Evolutionary conservation across 495 filamentous ascomycete species (phyloP), one percentile per base, ranked within the genome.

Genomic region (Xylaria telfairii): DNA sequence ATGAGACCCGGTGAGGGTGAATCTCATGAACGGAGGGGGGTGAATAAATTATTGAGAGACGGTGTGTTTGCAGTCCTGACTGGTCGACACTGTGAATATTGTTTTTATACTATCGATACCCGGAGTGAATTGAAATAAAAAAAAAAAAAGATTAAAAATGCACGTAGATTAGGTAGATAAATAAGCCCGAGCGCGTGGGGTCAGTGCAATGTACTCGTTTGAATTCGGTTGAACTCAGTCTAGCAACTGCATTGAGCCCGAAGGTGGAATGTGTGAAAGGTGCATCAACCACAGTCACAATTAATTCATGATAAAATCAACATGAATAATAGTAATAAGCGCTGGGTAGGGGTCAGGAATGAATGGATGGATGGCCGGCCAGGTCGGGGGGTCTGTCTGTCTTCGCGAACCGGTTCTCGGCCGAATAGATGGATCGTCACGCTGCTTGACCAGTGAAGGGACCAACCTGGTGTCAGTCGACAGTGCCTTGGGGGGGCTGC

Each of bases 331-430:
- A 46, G 7, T 19, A 46, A 42, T 67, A 67, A 30, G 65, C 37
- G 51, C 34, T 26, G 24, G 51, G 49, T 41, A 19, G 44, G 42
- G 21, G 32, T 15, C 44, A 49, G 21, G 65, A 41, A 51, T 57
- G 65, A 60, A 47, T 26, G 26, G n/a, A n/a, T n/a, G n/a, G n/a
- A n/a, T n/a, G n/a, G n/a, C n/a, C n/a, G n/a, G 39, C 54, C 51
- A 69, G 28, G 56, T 42, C 67, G 30, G 57, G 44, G 47, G n/a
- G n/a, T n/a, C n/a, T n/a, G n/a, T n/a, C n/a, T n/a, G 7, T 26
- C 28, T 56, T 69, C 19, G 63, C 32, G 44, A 49, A 41, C 32
- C 57, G 67, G 44, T 53, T 69, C 57, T 69, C 67, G 67, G 67
- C 67, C 67, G 67, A 69, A 59, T 69, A 44, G 67, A 34, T 57